Evolutionary conservation across 108 stramenopile genomes (phyloP).

Genomic region (Epithemia pelagica): DNA sequence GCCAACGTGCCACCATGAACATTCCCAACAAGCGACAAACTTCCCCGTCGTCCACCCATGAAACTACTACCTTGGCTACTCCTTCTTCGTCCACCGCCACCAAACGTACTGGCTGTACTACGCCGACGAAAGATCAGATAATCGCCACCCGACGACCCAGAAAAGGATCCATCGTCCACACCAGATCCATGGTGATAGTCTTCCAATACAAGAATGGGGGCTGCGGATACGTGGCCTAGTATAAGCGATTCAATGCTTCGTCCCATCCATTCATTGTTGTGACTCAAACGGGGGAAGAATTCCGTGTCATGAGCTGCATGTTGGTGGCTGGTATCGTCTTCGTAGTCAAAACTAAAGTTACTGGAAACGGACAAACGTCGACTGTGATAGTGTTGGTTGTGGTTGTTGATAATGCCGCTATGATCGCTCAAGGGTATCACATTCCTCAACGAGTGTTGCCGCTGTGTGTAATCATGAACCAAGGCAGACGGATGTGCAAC

Average conservation of each 20-base stretch:
- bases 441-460: background rate
- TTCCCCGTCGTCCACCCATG: conserved; percentile 21
- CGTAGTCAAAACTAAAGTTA: background rate
- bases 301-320: conserved; percentile 1
- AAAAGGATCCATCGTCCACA: conserved; percentile 1
- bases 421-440: background rate
- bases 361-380: background rate
- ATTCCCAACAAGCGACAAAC: conserved; percentile 13
- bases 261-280: conserved; percentile 40
- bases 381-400: background rate
- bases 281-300: conserved; percentile 20
- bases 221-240: conserved; percentile 24
- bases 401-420: background rate
- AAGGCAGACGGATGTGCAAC: too few species aligned
- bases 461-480: background rate
- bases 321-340: background rate
- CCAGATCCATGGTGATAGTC: background rate
- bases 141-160: background rate
- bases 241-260: conserved; percentile 43
- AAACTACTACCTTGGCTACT: conserved; percentile 17
- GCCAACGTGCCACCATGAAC: conserved; percentile 38
- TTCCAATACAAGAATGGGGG: conserved; percentile 19
- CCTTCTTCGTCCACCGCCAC: conserved; percentile 14
- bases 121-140: conserved; percentile 6
- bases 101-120: conserved; percentile 23